phyloP scores from a whole-genome alignment of 805 yeast genomes.

The Saturnispora bothae region DNA sequence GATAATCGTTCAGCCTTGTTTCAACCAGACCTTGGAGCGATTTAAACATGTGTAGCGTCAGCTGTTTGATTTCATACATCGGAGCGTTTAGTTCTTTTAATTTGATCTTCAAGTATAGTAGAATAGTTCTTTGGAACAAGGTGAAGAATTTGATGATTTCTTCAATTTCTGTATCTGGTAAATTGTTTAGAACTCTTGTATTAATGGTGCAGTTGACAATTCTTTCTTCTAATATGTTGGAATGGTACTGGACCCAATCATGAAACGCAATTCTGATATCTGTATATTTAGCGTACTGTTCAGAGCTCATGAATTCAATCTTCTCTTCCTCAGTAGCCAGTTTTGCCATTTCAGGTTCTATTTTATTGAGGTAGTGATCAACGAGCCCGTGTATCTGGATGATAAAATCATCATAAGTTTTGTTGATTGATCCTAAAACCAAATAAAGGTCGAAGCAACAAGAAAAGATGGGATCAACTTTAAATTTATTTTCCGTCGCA shows the following conservation, averaged over 20 bases:
- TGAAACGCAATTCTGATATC: slow-evolving; percentile 15
- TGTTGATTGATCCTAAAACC: slow-evolving; percentile 15
- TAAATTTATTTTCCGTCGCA: neutral
- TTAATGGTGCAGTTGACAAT: slow-evolving; percentile 12
- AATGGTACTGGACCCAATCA: slow-evolving; percentile 18
- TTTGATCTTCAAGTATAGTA: slow-evolving; percentile 15
- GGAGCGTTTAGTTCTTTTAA: slow-evolving; percentile 16
- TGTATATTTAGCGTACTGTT: slow-evolving; percentile 14
- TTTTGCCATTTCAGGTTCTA: slow-evolving; percentile 6
- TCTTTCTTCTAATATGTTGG: slow-evolving; percentile 9
- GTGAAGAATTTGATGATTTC: slow-evolving; percentile 15
- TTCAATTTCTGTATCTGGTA: slow-evolving; percentile 5
- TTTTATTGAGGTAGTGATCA: slow-evolving; percentile 2
- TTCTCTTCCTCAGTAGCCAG: slow-evolving; percentile 7
- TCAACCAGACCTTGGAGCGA: slow-evolving; percentile 12
- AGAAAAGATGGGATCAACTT: slow-evolving; percentile 14
- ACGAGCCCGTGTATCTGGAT: slow-evolving; percentile 7
- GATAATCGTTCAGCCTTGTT: slow-evolving; percentile 11
- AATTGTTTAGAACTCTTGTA: slow-evolving; percentile 3
- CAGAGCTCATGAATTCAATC: slow-evolving; percentile 9
- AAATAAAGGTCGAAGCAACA: slow-evolving; percentile 15
- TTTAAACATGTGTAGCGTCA: slow-evolving; percentile 15
- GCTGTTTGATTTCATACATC: slow-evolving; percentile 16
- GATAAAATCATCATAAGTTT: slow-evolving; percentile 11
- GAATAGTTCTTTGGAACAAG: slow-evolving; percentile 15